Evolutionary conservation across 1,284 basidiomycete species (phyloP).

Genomic region (Ceratobasidium theobromae): DNA sequence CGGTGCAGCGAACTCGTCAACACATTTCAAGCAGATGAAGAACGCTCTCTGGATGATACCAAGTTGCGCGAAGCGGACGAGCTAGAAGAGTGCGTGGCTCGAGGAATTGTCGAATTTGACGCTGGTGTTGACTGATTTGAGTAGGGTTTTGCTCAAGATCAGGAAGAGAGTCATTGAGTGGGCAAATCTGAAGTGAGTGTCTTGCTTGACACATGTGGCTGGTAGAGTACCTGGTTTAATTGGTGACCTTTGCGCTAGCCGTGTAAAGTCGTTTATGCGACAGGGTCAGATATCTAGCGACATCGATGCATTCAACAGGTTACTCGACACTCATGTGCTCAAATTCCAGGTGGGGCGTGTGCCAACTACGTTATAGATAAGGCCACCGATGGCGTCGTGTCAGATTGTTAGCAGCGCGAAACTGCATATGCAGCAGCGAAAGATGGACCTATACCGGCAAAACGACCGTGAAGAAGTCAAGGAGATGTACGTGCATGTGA

Average conservation of each 20-base stretch:
- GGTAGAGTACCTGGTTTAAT: not conserved
- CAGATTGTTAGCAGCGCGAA: constrained; percentile 1
- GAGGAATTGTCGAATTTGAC: not conserved
- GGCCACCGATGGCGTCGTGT: not conserved
- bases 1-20: not conserved
- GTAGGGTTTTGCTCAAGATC: not conserved
- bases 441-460: not conserved
- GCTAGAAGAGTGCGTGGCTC: not conserved
- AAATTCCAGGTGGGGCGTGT: not conserved
- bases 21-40: not conserved
- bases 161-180: not conserved
- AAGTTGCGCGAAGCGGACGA: constrained; percentile 8
- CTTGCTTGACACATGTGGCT: no score
- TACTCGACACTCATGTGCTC: not conserved
- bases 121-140: not conserved
- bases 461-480: not conserved
- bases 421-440: not conserved
- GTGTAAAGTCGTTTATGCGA: constrained; percentile 1
- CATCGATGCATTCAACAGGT: constrained; percentile 3
- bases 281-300: not conserved
- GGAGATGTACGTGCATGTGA: constrained; percentile 6
- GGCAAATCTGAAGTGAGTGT: not conserved
- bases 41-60: not conserved
- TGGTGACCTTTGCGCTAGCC: not conserved
- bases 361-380: not conserved